These are phyloP conservation scores for Saccharum officinarum DNA, from an alignment of 176 grass and related monocot species.

Conservation along the genomic window DNA sequence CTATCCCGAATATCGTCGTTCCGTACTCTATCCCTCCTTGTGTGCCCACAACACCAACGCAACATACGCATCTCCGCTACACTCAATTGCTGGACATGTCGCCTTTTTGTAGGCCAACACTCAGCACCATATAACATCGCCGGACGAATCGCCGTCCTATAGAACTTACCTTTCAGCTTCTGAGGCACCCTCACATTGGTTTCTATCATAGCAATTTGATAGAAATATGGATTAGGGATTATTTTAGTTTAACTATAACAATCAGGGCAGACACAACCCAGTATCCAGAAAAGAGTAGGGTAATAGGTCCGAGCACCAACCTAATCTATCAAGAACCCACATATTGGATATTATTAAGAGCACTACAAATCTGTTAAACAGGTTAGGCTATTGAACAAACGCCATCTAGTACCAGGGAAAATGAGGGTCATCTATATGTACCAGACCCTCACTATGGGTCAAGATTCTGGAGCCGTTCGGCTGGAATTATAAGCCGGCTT, in stretches of 20 bases:
- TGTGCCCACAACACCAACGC: no score
- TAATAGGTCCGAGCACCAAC: not conserved
- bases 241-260: not conserved
- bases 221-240: not conserved
- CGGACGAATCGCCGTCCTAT: no score
- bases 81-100: no score
- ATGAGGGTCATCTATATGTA: not conserved
- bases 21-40: no score
- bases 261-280: not conserved
- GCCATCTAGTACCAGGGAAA: not conserved
- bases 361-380: not conserved
- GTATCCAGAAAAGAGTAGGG: not conserved
- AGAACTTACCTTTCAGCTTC: no score
- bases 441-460: not conserved
- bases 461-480: no score
- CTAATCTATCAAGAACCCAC: not conserved
- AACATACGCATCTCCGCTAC: no score
- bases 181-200: no score
- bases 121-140: no score
- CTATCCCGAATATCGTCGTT: no score
- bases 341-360: not conserved
- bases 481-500: no score
- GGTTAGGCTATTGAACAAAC: not conserved
- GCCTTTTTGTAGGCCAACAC: no score
- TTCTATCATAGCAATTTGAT: not conserved